Percentiles rank a stretch among this genome's conserved stretches.
Conservation (phyloP, 2,329 filamentous ascomycete genomes). For the Triangularia setosa region DNA sequence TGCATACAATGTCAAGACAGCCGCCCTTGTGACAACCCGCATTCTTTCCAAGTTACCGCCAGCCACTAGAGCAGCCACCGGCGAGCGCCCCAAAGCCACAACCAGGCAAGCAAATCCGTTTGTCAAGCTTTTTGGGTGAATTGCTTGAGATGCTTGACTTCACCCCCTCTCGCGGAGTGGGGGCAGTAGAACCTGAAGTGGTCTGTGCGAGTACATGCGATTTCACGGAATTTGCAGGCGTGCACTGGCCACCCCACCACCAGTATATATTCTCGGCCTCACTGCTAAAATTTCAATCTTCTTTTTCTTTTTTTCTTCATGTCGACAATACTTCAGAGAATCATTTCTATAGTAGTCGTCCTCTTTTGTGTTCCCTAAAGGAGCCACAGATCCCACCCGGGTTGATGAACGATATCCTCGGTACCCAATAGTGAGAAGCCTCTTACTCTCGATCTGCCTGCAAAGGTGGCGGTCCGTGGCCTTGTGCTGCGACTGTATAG, state of each 20-base stretch:
- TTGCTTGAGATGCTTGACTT: background rate
- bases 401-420: conserved; percentile 91
- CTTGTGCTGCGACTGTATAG: conserved; percentile 58
- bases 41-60: background rate
- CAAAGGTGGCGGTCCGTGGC: conserved; percentile 54
- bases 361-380: conserved; percentile 85
- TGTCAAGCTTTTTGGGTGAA: background rate
- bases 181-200: background rate
- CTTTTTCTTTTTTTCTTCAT: conserved; percentile 51
- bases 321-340: conserved; percentile 72
- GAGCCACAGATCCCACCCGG: conserved; percentile 93
- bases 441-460: conserved; percentile 57
- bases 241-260: conserved; percentile 26
- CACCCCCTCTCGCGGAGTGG: background rate
- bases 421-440: conserved; percentile 79
- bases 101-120: background rate
- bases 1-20: too few species aligned
- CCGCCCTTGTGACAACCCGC: too few species aligned
- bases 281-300: conserved; percentile 32
- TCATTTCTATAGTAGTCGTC: conserved; percentile 98
- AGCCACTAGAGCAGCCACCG: background rate
- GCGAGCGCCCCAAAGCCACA: background rate
- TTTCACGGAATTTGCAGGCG: conserved; percentile 14
- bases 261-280: conserved; percentile 39
- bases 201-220: background rate